These are phyloP conservation scores for Apiotrichum porosum DNA, from an alignment of 1,284 basidiomycete genomes.

Conservation along the genomic window DNA sequence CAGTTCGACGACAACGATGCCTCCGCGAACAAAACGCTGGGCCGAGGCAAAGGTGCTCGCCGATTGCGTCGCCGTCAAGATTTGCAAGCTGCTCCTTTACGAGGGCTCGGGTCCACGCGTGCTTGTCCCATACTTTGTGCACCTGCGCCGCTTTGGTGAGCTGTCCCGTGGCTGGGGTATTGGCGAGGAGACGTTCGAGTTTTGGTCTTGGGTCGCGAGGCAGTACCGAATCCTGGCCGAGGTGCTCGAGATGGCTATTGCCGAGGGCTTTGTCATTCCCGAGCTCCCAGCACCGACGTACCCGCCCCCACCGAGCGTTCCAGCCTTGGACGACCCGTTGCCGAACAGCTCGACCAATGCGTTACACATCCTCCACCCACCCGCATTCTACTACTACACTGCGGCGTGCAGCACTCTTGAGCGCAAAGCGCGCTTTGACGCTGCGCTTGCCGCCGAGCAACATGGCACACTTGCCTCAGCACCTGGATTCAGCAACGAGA, in stretches of 20 bases:
- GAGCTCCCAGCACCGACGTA: constrained; percentile 6
- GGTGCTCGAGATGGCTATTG: constrained; percentile 72
- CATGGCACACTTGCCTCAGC: constrained; percentile 28
- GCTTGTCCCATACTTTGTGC: constrained; percentile 71
- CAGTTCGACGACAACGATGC: constrained; percentile 72
- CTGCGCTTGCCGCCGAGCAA: constrained; percentile 57
- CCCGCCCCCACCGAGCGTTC: constrained; percentile 27
- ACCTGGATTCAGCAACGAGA: constrained; percentile 67
- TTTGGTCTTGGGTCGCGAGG: constrained; percentile 91
- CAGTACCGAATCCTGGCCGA: constrained; percentile 90
- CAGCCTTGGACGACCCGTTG: constrained; percentile 29
- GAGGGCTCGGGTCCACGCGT: constrained; percentile 73
- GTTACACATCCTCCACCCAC: constrained; percentile 66
- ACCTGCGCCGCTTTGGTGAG: constrained; percentile 78
- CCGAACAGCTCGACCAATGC: constrained; percentile 43
- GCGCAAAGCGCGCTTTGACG: constrained; percentile 62
- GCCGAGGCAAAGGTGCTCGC: constrained; percentile 95
- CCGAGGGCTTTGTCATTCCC: constrained; percentile 51
- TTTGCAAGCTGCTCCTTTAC: constrained; percentile 83
- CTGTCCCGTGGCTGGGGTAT: constrained; percentile 92
- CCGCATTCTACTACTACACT: constrained; percentile 85
- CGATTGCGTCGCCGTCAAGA: constrained; percentile 85
- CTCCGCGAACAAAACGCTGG: constrained; percentile 93
- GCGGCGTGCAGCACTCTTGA: constrained; percentile 76
- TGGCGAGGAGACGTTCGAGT: constrained; percentile 94